Evolutionary conservation across 225 moss, liverwort and hornwort species (phyloP).

Genomic region (Marchantia polymorpha): DNA sequence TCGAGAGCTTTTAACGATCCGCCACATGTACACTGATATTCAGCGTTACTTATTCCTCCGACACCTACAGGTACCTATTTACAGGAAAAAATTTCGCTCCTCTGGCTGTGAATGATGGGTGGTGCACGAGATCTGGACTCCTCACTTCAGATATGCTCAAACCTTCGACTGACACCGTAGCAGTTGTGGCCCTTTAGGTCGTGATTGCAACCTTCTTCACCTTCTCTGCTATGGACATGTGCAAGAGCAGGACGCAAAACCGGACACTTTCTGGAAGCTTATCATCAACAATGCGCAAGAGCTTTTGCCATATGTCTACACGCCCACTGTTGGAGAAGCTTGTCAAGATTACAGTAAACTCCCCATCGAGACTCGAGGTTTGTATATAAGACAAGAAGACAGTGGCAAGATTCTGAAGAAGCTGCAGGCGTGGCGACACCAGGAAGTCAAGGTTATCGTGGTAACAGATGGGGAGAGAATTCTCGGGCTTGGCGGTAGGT

Average conservation of each 20-base stretch:
- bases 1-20: slow-evolving; percentile 41
- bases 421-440: slow-evolving; percentile 55
- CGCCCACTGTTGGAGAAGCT: slow-evolving; percentile 87
- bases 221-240: not conserved
- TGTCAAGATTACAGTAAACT: slow-evolving; percentile 78
- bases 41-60: slow-evolving; percentile 52
- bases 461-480: slow-evolving; percentile 95
- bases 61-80: slow-evolving; percentile 37
- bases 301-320: slow-evolving; percentile 82
- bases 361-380: slow-evolving; percentile 71
- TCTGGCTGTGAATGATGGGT: too few species aligned
- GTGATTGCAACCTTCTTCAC: not conserved
- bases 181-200: not conserved
- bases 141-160: too few species aligned
- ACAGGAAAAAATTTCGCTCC: too few species aligned
- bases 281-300: slow-evolving; percentile 84
- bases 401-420: slow-evolving; percentile 52
- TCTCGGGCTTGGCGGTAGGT: slow-evolving; percentile 73
- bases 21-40: slow-evolving; percentile 43
- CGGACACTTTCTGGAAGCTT: slow-evolving; percentile 70
- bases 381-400: slow-evolving; percentile 64
- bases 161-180: not conserved
- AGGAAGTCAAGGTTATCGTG: slow-evolving; percentile 72
- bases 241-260: slow-evolving; percentile 37
- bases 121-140: too few species aligned